phyloP scores from a whole-genome alignment of 768 basidiomycete species.

The Nidularia pulvinata region DNA sequence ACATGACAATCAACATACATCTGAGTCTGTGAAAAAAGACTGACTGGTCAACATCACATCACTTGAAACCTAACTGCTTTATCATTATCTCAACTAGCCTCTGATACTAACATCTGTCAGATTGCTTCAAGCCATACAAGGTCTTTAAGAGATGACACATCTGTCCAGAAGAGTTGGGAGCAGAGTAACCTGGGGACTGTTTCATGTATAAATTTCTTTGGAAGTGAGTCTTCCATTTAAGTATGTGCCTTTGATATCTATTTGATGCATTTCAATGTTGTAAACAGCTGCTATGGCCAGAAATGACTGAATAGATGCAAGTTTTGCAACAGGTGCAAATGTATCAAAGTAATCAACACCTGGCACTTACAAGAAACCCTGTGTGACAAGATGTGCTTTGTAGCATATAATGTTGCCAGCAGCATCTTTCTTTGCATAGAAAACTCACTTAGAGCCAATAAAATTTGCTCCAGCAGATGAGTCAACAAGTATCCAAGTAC shows the following conservation, averaged over 20 bases:
- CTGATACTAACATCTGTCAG: constrained; percentile 19
- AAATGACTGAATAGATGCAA: constrained; percentile 17
- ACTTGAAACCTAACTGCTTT: too few species aligned
- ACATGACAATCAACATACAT: too few species aligned
- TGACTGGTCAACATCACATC: too few species aligned
- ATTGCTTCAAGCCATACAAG: constrained; percentile 26
- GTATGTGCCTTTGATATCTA: constrained; percentile 40
- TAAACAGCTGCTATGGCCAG: constrained; percentile 27
- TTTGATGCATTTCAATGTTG: constrained; percentile 27
- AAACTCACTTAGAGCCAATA: too few species aligned
- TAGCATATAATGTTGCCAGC: constrained; percentile 13
- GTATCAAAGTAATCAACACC: constrained; percentile 36
- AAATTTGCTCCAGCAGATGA: too few species aligned
- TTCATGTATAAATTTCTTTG: constrained; percentile 37
- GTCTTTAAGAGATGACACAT: constrained; percentile 19
- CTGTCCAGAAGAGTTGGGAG: neutral
- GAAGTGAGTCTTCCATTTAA: constrained; percentile 30
- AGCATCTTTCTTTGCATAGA: too few species aligned
- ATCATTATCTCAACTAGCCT: too few species aligned
- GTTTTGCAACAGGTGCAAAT: constrained; percentile 21
- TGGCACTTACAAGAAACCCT: constrained; percentile 36
- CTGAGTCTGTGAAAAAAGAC: too few species aligned
- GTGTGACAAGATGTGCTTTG: constrained; percentile 20
- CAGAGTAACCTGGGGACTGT: constrained; percentile 26
- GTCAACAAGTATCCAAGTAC: too few species aligned